Conservation (phyloP, 495 filamentous ascomycete genomes). For the Evansstolkia leycettana region DNA sequence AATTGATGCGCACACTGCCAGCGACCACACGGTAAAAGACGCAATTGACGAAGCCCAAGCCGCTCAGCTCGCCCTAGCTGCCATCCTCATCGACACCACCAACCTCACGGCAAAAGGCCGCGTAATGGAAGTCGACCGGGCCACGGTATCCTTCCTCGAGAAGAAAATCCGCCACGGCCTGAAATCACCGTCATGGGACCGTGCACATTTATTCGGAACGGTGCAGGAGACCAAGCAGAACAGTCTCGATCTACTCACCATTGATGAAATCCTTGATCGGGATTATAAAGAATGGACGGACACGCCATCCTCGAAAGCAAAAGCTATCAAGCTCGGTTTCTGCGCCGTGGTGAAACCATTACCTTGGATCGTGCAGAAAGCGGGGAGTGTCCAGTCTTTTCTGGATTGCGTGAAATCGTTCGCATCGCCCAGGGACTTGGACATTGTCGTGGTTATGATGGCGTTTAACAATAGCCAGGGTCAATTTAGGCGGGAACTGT, state of each 20-base stretch:
- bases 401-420: constrained; percentile 42
- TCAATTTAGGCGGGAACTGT: constrained; percentile 57
- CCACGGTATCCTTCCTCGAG: constrained; percentile 54
- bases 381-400: constrained; percentile 28
- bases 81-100: constrained; percentile 74
- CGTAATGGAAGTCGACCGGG: constrained; percentile 56
- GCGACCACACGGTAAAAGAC: constrained; percentile 1
- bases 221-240: constrained; percentile 59
- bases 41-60: constrained; percentile 38
- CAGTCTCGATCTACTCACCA: constrained; percentile 46
- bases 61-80: constrained; percentile 64
- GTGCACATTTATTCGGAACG: constrained; percentile 46
- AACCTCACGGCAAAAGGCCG: constrained; percentile 61
- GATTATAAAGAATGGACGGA: constrained; percentile 91
- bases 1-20: background rate
- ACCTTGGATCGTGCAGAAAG: constrained; percentile 47
- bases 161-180: constrained; percentile 24
- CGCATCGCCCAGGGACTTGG: constrained; percentile 43
- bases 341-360: constrained; percentile 60
- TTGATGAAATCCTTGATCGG: constrained; percentile 69
- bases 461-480: constrained; percentile 31
- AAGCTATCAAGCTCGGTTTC: constrained; percentile 53
- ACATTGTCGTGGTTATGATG: constrained; percentile 69
- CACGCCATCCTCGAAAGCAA: constrained; percentile 10
- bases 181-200: constrained; percentile 34